Evolutionary conservation across 2,329 filamentous ascomycete species (phyloP), one percentile per base, ranked within the genome.

Genomic region (Chalara sp.): DNA sequence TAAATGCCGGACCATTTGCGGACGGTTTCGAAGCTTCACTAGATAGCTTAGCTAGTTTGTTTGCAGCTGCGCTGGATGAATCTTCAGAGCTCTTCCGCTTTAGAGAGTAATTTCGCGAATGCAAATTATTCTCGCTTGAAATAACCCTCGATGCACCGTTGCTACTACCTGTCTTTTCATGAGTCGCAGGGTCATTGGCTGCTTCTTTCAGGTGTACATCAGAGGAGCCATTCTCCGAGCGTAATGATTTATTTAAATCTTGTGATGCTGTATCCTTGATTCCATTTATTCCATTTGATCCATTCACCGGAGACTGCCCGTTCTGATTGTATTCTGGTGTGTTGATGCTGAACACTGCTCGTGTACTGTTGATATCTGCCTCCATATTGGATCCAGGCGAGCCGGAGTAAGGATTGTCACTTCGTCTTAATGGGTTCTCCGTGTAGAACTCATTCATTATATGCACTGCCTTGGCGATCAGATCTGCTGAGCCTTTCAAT

Each of bases 391-490:
- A 58, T 12, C 47, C 56, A 6, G 58, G 56, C n/a, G 56, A 60
- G 30, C 58, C 56, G 21, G 57, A 60, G 21, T 60, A 59, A 3
- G 60, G 57, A 37, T 55, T 60, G 21, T 63, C 61, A 3, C 51
- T 52, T 72, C 72, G 44, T 74, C 57, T 72, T 32, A 78, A 70
- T 44, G 81, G 81, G 64, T 84, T 85, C 65, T 85, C 80, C 41
- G 68, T 71, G 65, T 83, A 85, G 61, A 84, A 84, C 54, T 79
- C 81, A 35, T 82, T 80, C 74, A 96, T 86, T 49, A 88, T 76
- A 49, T 86, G 83, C 59, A 91, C 87, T 4, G 89, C 89, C 59
- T 78, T 78, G 41, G 78, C 71, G 56, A 95, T 87, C 55, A 86
- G 81, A 28, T 76, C 73, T 58, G 92, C 76, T 56, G 83, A 79